Percentiles rank a stretch among this genome's conserved stretches.
These are phyloP conservation scores for Alternaria triticimaculans DNA, from an alignment of 2,329 filamentous ascomycete species.

Conservation along the genomic window DNA sequence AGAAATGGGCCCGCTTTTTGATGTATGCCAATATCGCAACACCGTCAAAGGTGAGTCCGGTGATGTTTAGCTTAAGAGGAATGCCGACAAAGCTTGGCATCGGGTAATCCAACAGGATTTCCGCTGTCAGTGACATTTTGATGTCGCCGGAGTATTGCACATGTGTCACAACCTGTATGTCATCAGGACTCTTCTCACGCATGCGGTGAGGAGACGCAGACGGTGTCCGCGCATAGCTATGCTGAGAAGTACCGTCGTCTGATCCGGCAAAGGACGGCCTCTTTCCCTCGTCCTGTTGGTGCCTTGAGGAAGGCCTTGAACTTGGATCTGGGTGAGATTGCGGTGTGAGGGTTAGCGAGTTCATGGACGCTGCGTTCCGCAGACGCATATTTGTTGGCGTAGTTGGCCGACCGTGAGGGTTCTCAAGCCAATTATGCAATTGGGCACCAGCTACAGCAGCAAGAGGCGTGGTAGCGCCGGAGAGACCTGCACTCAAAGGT, in stretches of 20 bases:
- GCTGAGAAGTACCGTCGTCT: constrained; percentile 34
- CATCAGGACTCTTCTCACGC: constrained; percentile 79
- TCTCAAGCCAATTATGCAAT: constrained; percentile 59
- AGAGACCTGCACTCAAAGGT: constrained; percentile 73
- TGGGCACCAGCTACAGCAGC: constrained; percentile 79
- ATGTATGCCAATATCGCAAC: constrained; percentile 93
- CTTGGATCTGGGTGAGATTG: constrained; percentile 54
- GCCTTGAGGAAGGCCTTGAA: constrained; percentile 54
- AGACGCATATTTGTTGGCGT: constrained; percentile 46
- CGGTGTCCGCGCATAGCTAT: constrained; percentile 36
- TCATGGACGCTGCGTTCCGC: constrained; percentile 51
- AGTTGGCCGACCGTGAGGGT: constrained; percentile 40
- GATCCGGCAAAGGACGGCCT: constrained; percentile 38
- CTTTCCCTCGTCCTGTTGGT: constrained; percentile 42
- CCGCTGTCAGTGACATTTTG: constrained; percentile 85
- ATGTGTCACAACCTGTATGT: constrained; percentile 90
- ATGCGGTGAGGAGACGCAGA: constrained; percentile 59
- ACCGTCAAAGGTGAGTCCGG: constrained; percentile 92
- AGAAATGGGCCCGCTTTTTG: constrained; percentile 86
- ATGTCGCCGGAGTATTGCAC: constrained; percentile 90
- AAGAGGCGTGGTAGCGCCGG: constrained; percentile 78
- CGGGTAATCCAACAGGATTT: constrained; percentile 95
- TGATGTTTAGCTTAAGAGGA: constrained; percentile 92
- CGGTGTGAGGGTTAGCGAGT: constrained; percentile 54
- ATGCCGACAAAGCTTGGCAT: constrained; percentile 99